A percentile compares a stretch with the other conserved stretches of the same genome.
These are phyloP conservation scores for Leccinum incarnatum DNA, from an alignment of 768 basidiomycete species.

Conservation along the genomic window DNA sequence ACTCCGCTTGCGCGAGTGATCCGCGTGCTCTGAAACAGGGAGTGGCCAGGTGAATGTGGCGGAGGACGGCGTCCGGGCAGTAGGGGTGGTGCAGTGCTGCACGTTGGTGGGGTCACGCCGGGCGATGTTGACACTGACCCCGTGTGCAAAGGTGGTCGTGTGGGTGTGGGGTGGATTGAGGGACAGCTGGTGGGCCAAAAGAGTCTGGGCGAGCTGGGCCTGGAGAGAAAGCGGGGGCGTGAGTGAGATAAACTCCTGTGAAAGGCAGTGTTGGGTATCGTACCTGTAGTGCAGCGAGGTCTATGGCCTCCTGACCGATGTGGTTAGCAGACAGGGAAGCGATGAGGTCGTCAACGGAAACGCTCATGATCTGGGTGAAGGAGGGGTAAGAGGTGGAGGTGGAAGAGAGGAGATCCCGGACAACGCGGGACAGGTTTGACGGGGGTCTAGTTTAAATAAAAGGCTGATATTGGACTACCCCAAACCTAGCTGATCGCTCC, in stretches of 20 bases:
- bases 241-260: slow-evolving; percentile 15
- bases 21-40: slow-evolving; percentile 20
- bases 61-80: slow-evolving; percentile 35
- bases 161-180: slow-evolving; percentile 18
- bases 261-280: slow-evolving; percentile 15
- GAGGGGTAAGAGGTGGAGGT: not conserved
- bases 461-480: slow-evolving; percentile 7
- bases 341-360: slow-evolving; percentile 52
- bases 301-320: slow-evolving; percentile 53
- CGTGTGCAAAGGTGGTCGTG: slow-evolving; percentile 17
- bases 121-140: slow-evolving; percentile 19
- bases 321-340: slow-evolving; percentile 45
- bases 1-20: slow-evolving; percentile 30
- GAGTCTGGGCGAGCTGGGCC: slow-evolving; percentile 47
- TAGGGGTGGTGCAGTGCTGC: slow-evolving; percentile 42
- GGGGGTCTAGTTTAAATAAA: not conserved
- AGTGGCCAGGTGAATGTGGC: slow-evolving; percentile 31
- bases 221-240: slow-evolving; percentile 14
- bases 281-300: slow-evolving; percentile 49
- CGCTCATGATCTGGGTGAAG: slow-evolving; percentile 34
- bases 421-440: slow-evolving; percentile 9
- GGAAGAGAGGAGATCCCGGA: not conserved
- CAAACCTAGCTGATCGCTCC: slow-evolving; percentile 21
- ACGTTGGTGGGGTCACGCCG: slow-evolving; percentile 34
- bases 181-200: slow-evolving; percentile 35